phyloP scores from a whole-genome alignment of 2,329 filamentous ascomycete species.

The Calonectria montana region DNA sequence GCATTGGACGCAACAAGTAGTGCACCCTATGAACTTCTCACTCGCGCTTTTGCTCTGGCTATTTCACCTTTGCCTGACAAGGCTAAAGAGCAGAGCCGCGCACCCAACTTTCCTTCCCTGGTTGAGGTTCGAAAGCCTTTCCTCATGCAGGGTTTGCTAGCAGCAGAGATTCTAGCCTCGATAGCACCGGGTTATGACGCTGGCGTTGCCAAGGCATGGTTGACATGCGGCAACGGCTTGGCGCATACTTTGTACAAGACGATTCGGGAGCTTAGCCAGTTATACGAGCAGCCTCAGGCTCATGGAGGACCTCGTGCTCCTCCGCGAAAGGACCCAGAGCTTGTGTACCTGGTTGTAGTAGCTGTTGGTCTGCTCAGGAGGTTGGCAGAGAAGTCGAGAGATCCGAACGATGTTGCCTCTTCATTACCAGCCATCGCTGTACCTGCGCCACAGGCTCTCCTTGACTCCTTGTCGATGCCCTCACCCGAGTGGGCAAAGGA shows the following conservation, averaged over 20 bases:
- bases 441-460: constrained; percentile 74
- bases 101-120: constrained; percentile 70
- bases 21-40: constrained; percentile 82
- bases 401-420: constrained; percentile 61
- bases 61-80: constrained; percentile 86
- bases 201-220: constrained; percentile 80
- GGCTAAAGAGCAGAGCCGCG: constrained; percentile 61
- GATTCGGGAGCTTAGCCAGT: constrained; percentile 76
- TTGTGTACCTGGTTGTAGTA: constrained; percentile 74
- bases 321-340: constrained; percentile 59
- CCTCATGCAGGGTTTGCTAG: constrained; percentile 90
- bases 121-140: constrained; percentile 88
- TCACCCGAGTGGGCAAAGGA: constrained; percentile 72
- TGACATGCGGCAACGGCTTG: constrained; percentile 86
- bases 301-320: constrained; percentile 48
- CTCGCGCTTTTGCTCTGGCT: constrained; percentile 86
- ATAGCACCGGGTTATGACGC: constrained; percentile 79
- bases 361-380: constrained; percentile 76
- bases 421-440: constrained; percentile 71
- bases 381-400: constrained; percentile 75
- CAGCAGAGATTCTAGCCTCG: constrained; percentile 87
- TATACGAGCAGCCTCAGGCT: constrained; percentile 64
- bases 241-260: constrained; percentile 82
- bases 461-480: constrained; percentile 75
- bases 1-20: constrained; percentile 73